phyloP scores from a whole-genome alignment of 2,329 filamentous ascomycete genomes.

The Beauveria caledonica region DNA sequence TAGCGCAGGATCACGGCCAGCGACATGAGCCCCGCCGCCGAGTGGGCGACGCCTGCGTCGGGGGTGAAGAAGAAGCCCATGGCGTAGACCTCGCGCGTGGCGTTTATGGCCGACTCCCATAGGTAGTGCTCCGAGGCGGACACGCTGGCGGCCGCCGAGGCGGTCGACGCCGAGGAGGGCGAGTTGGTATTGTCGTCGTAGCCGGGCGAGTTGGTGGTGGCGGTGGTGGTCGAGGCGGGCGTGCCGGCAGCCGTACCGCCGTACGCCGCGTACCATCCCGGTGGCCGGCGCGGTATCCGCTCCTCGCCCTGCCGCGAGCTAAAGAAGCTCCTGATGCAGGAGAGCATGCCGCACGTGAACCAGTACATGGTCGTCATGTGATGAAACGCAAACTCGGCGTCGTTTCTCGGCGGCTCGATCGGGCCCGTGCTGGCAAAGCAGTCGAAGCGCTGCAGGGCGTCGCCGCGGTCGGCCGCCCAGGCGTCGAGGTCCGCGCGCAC shows the following conservation, averaged over 20 bases:
- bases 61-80: slow-evolving; percentile 6
- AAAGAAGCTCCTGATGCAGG: slow-evolving; percentile 8
- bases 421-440: slow-evolving; percentile 8
- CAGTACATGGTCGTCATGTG: slow-evolving; percentile 14
- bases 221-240: background rate
- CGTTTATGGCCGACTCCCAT: slow-evolving; percentile 8
- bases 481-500: slow-evolving; percentile 8
- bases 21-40: slow-evolving; percentile 7
- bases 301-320: slow-evolving; percentile 1
- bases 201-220: background rate
- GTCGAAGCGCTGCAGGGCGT: slow-evolving; percentile 12
- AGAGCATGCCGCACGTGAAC: slow-evolving; percentile 11
- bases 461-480: slow-evolving; percentile 12
- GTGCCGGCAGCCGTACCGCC: background rate
- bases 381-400: slow-evolving; percentile 13
- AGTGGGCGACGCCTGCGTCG: slow-evolving; percentile 6
- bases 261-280: background rate
- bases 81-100: slow-evolving; percentile 3
- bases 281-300: background rate
- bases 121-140: slow-evolving; percentile 8
- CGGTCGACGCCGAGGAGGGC: background rate
- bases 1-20: slow-evolving; percentile 6
- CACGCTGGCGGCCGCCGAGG: background rate
- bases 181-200: background rate
- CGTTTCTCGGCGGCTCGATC: slow-evolving; percentile 11